phyloP scores from a whole-genome alignment of 177 flowering plant species.

The Vitis hybrid region DNA sequence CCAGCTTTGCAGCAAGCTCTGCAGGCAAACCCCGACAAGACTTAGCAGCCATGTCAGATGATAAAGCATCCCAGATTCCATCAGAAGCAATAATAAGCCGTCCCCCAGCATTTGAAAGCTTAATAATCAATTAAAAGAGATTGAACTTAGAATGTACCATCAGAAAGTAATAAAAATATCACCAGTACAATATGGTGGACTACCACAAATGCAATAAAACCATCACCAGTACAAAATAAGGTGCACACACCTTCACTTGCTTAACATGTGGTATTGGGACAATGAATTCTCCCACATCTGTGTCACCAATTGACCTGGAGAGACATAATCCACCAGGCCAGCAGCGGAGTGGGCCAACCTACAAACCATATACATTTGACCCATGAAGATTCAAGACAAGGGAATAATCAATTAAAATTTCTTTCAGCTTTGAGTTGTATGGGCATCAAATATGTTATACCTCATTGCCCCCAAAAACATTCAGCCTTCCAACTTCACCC shows the following conservation, averaged over 20 bases:
- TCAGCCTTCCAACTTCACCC: constrained; percentile 94
- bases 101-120: constrained; percentile 89
- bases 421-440: constrained; percentile 1
- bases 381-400: neutral
- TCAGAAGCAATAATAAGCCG: constrained; percentile 88
- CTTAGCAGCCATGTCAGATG: constrained; percentile 79
- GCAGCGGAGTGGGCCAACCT: constrained; percentile 95
- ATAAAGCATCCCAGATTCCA: constrained; percentile 91
- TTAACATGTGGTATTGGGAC: constrained; percentile 93
- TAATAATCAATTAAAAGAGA: constrained; percentile 9
- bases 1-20: constrained; percentile 86
- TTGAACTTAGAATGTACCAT: constrained; percentile 5
- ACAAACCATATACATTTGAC: constrained; percentile 11
- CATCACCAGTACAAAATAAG: neutral
- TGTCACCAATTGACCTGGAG: constrained; percentile 91
- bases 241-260: constrained; percentile 77
- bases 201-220: neutral
- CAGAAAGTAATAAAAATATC: neutral
- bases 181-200: neutral
- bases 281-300: constrained; percentile 88
- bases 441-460: constrained; percentile 24
- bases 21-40: constrained; percentile 81
- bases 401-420: neutral
- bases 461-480: constrained; percentile 77
- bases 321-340: constrained; percentile 98